Evolutionary conservation across 225 moss, liverwort and hornwort species (phyloP).

Genomic region (Neckera pumila): DNA sequence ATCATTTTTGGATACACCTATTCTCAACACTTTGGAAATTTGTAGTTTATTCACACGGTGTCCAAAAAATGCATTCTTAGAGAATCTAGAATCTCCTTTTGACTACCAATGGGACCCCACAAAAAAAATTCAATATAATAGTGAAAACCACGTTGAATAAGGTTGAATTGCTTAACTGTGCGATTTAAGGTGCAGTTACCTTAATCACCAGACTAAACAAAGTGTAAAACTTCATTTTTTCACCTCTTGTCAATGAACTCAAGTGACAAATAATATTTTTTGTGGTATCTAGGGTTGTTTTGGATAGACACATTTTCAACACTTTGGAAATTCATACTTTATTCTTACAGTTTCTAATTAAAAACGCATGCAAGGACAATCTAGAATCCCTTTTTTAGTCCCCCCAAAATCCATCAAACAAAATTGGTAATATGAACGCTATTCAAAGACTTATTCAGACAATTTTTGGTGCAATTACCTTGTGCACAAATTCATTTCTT

Average conservation of each 20-base stretch:
- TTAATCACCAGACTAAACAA: accelerated
- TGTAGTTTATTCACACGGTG: too few species aligned
- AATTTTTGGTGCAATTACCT: neutral
- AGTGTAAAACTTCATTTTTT: neutral
- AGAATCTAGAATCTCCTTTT: too few species aligned
- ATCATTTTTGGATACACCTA: too few species aligned
- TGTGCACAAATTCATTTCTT: neutral
- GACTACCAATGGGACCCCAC: too few species aligned
- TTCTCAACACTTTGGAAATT: too few species aligned
- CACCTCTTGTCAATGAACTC: neutral
- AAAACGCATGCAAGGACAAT: accelerated
- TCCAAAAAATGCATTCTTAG: too few species aligned
- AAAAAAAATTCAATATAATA: too few species aligned
- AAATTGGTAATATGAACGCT: neutral
- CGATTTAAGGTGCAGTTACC: too few species aligned
- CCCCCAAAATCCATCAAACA: neutral
- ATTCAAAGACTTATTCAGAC: neutral
- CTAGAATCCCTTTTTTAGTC: too few species aligned
- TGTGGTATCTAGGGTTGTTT: neutral
- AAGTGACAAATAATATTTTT: neutral
- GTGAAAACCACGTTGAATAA: too few species aligned
- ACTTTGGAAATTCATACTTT: neutral
- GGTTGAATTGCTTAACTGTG: too few species aligned
- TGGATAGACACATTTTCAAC: neutral
- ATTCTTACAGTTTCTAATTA: too few species aligned